Evolutionary conservation across 257 asterid genomes (phyloP).

Genomic region (Solanum sparsipilum): DNA sequence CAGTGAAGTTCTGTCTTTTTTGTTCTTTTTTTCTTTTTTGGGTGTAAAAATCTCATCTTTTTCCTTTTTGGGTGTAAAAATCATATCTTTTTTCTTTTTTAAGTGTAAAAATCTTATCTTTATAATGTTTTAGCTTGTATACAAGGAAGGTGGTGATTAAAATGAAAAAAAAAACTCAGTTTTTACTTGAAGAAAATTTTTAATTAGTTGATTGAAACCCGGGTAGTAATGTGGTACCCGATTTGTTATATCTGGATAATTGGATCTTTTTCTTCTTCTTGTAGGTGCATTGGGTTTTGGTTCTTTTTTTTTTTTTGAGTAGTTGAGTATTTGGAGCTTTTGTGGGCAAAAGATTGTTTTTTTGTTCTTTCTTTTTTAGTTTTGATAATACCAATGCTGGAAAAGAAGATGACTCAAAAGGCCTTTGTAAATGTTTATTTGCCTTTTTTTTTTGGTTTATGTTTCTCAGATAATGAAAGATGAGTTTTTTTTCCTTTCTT

Average conservation of each 20-base stretch:
- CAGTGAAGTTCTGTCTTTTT: neutral
- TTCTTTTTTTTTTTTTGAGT: neutral
- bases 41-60: constrained; percentile 5
- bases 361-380: neutral
- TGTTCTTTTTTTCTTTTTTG: no score
- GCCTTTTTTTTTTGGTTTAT: constrained; percentile 7
- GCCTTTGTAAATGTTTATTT: neutral
- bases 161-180: neutral
- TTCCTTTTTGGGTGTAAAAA: constrained; percentile 3
- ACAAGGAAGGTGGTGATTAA: neutral
- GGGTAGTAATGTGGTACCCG: neutral
- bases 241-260: neutral
- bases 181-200: neutral
- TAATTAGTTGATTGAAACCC: neutral
- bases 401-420: constrained; percentile 1
- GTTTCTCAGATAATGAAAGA: neutral
- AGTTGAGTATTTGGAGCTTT: neutral
- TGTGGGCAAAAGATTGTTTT: neutral
- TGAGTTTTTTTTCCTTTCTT: neutral
- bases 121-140: neutral
- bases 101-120: constrained; percentile 19
- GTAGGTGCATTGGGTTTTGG: neutral
- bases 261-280: neutral
- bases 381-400: constrained; percentile 45
- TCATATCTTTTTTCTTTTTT: constrained; percentile 12